Percentiles rank a stretch among this genome's conserved stretches.
phyloP scores from a whole-genome alignment of 768 basidiomycete genomes.

The Cubamyces sp. region DNA sequence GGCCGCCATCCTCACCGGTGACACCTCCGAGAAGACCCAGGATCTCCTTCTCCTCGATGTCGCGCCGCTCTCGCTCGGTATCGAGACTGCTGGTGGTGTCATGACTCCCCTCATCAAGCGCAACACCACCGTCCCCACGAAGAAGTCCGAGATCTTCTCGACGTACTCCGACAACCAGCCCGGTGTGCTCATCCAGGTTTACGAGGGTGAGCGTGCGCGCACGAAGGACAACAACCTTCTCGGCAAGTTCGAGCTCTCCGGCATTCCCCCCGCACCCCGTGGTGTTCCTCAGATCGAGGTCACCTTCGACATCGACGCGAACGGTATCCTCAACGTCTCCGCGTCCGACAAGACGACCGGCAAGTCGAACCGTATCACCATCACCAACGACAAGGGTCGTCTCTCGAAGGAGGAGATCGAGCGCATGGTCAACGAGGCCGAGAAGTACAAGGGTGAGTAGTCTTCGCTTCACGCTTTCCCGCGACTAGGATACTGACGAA shows the following conservation, averaged over 20 bases:
- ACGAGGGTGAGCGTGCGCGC: conserved; percentile 97
- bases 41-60: conserved; percentile 96
- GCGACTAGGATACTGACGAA: conserved; percentile 20
- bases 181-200: conserved; percentile 97
- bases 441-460: conserved; percentile 82
- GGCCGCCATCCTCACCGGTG: conserved; percentile 96
- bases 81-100: conserved; percentile 98
- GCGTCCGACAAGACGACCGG: conserved; percentile 97
- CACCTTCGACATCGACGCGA: conserved; percentile 97
- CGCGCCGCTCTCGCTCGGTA: conserved; percentile 87
- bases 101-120: conserved; percentile 99
- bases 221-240: conserved; percentile 99
- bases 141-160: conserved; percentile 98
- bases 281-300: conserved; percentile 98
- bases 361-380: conserved; percentile 92
- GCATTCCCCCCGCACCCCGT: conserved; percentile 95
- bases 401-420: conserved; percentile 98
- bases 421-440: conserved; percentile 94
- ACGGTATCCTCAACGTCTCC: conserved; percentile 95
- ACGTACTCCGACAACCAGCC: conserved; percentile 99
- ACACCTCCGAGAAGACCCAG: conserved; percentile 97
- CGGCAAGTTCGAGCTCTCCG: conserved; percentile 97
- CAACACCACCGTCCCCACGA: conserved; percentile 98
- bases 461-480: not conserved
- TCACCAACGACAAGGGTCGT: conserved; percentile 97